Percentiles rank a stretch among this genome's conserved stretches.
These are phyloP conservation scores for Meripilus lineatus DNA, from an alignment of 1,284 basidiomycete species.

Conservation along the genomic window DNA sequence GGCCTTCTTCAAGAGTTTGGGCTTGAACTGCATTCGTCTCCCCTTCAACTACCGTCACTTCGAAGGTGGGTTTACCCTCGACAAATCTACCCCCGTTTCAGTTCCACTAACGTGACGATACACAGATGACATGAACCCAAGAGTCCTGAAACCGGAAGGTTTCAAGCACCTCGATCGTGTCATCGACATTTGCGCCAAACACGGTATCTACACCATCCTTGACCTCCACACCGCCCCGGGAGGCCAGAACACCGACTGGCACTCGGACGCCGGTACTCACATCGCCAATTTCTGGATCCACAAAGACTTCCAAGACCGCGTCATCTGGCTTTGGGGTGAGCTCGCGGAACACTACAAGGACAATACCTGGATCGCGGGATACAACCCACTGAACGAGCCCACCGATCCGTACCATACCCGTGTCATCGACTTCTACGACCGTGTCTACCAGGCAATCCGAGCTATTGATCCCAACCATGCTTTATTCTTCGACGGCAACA, in stretches of 20 bases:
- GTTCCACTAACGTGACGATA: constrained; percentile 13
- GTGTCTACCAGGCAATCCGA: constrained; percentile 59
- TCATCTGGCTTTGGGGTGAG: constrained; percentile 65
- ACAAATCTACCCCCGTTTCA: not conserved
- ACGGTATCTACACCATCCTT: constrained; percentile 56
- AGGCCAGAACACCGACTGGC: constrained; percentile 56
- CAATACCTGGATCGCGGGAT: constrained; percentile 64
- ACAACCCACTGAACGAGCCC: constrained; percentile 77
- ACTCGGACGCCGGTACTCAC: constrained; percentile 48
- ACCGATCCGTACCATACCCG: constrained; percentile 51
- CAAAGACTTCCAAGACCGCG: constrained; percentile 73
- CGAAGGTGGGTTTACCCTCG: constrained; percentile 36
- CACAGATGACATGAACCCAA: constrained; percentile 61
- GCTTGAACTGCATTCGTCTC: constrained; percentile 68
- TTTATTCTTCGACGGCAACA: constrained; percentile 68
- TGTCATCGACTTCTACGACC: constrained; percentile 59
- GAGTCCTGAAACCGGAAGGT: constrained; percentile 51
- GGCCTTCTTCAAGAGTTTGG: constrained; percentile 61
- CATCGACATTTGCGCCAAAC: constrained; percentile 52
- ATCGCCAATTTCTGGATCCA: constrained; percentile 66
- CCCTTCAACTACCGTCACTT: constrained; percentile 67
- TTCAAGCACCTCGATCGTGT: constrained; percentile 64
- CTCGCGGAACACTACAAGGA: constrained; percentile 62
- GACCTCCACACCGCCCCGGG: constrained; percentile 61
- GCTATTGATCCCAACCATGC: constrained; percentile 62